These are phyloP conservation scores for Dendrobium nobile DNA, from an alignment of 106 monocot genomes.

Conservation along the genomic window DNA sequence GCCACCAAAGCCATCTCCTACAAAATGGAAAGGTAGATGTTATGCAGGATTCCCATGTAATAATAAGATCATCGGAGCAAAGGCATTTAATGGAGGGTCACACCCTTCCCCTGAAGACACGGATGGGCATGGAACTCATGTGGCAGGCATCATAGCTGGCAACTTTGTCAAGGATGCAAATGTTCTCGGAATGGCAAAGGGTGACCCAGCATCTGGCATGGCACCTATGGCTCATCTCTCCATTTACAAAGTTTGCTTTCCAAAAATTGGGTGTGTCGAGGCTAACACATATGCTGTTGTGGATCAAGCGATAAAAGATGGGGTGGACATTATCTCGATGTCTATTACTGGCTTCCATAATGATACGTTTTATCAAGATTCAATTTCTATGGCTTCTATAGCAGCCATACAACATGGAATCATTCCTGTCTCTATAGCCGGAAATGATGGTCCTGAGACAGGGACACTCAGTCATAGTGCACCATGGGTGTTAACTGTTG, in stretches of 20 bases:
- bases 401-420: conserved; percentile 8
- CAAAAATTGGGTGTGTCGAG: no score
- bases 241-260: no score
- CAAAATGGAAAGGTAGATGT: conserved; percentile 16
- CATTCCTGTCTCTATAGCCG: background rate
- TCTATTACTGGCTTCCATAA: background rate
- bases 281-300: background rate
- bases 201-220: background rate
- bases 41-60: background rate
- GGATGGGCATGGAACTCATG: conserved; percentile 7
- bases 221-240: conserved; percentile 10
- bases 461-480: no score
- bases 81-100: background rate
- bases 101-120: background rate
- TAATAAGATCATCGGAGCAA: conserved; percentile 20
- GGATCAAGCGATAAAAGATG: conserved; percentile 7
- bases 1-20: background rate
- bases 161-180: no score
- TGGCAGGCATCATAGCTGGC: no score
- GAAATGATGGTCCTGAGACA: background rate
- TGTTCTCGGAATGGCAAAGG: background rate
- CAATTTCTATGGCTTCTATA: background rate
- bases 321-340: conserved; percentile 5
- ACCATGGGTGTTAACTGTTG: no score
- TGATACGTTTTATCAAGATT: background rate